A percentile compares a stretch with the other conserved stretches of the same genome.
Conservation (phyloP, 179 eudicot genomes). For the Heliamphora pulchella region DNA sequence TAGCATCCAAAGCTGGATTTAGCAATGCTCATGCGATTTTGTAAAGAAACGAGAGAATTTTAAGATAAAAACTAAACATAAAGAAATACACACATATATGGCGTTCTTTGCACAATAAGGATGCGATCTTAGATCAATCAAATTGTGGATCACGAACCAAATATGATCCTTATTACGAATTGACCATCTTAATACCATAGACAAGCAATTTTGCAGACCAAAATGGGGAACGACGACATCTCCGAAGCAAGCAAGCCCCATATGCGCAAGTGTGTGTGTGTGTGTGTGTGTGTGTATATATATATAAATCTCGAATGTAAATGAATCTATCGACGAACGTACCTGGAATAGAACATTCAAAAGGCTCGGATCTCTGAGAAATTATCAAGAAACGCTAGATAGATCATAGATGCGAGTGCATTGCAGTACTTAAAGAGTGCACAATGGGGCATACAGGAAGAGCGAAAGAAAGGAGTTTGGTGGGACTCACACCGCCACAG, state of each 20-base stretch:
- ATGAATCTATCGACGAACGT: neutral
- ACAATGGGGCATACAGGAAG: too few species aligned
- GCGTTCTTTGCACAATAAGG: neutral
- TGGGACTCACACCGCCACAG: too few species aligned
- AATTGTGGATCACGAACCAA: constrained; percentile 4
- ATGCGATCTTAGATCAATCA: constrained; percentile 2
- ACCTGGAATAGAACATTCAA: constrained; percentile 8
- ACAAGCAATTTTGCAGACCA: neutral
- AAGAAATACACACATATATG: neutral
- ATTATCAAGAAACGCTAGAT: neutral
- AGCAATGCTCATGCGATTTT: neutral
- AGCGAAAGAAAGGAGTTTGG: neutral
- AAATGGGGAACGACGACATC: neutral
- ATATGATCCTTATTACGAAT: neutral
- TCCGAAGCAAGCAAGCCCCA: neutral
- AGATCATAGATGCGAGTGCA: neutral
- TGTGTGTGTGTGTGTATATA: too few species aligned
- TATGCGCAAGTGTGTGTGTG: too few species aligned
- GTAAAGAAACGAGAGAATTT: neutral
- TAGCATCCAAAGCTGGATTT: neutral
- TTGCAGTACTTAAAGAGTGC: neutral
- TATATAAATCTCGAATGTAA: neutral
- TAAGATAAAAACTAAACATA: neutral
- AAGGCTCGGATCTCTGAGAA: neutral
- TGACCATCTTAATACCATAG: neutral